Evolutionary conservation across 1,284 basidiomycete genomes (phyloP).

Genomic region (Pseudozyma pruni): DNA sequence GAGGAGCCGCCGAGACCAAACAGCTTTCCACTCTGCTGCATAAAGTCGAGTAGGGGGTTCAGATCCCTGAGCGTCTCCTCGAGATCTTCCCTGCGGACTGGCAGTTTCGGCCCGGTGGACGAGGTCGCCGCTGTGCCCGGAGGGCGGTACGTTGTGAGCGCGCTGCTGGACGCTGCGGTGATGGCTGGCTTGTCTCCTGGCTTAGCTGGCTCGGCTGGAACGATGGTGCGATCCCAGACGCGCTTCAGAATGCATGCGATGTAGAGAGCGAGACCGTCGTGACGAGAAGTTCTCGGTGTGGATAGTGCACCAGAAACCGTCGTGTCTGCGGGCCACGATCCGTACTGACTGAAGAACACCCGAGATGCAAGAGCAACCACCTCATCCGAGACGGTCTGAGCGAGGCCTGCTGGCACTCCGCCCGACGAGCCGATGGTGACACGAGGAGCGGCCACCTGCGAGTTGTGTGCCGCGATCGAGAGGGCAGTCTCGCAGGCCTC

Average conservation of each 20-base stretch:
- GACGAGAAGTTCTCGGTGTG: conserved; percentile 70
- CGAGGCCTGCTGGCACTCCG: conserved; percentile 17
- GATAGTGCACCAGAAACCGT: conserved; percentile 47
- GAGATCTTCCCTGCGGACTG: conserved; percentile 49
- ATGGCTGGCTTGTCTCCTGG: conserved; percentile 31
- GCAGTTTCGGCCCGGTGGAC: conserved; percentile 14
- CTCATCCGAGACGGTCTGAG: conserved; percentile 55
- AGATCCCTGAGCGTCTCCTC: conserved; percentile 55
- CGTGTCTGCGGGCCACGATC: conserved; percentile 59
- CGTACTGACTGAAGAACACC: conserved; percentile 61
- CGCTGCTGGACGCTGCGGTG: conserved; percentile 12
- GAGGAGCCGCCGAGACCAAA: conserved; percentile 54
- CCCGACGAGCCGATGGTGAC: conserved; percentile 35
- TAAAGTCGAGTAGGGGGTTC: conserved; percentile 53
- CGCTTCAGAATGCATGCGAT: conserved; percentile 85
- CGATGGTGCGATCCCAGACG: conserved; percentile 81
- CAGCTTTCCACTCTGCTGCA: conserved; percentile 62
- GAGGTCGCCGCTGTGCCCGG: conserved; percentile 4
- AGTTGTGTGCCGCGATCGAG: conserved; percentile 72
- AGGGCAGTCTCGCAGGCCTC: conserved; percentile 91
- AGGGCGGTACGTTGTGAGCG: conserved; percentile 29
- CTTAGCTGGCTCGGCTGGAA: conserved; percentile 38
- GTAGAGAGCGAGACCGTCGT: conserved; percentile 89
- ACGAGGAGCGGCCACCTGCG: conserved; percentile 46
- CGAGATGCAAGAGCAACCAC: conserved; percentile 61